Conservation (phyloP, 1,284 basidiomycete genomes). For the Pseudozyma thailandica region DNA sequence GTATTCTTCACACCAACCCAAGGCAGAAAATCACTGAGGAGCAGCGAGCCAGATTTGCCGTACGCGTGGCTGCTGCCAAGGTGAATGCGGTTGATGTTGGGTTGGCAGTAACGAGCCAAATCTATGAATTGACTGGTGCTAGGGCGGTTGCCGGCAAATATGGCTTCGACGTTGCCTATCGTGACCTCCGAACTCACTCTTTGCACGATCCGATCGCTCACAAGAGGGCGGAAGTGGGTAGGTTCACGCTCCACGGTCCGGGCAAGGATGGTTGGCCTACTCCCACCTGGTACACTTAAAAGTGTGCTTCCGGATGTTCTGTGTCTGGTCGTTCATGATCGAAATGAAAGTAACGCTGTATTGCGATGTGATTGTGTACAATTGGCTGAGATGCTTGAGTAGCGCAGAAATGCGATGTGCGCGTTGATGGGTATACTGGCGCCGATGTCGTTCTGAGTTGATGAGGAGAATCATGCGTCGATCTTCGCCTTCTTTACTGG, state of each 20-base stretch:
- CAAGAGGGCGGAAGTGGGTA: slow-evolving; percentile 63
- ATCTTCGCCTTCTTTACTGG: slow-evolving; percentile 3
- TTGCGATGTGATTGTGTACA: not conserved
- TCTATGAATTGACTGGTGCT: slow-evolving; percentile 67
- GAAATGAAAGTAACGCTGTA: not conserved
- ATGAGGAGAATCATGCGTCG: no score
- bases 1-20: slow-evolving; percentile 50
- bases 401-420: not conserved
- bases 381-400: not conserved
- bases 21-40: slow-evolving; percentile 56
- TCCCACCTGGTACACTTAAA: slow-evolving; percentile 59
- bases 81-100: slow-evolving; percentile 63
- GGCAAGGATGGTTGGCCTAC: slow-evolving; percentile 61
- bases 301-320: not conserved
- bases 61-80: slow-evolving; percentile 66
- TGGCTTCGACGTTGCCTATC: slow-evolving; percentile 61
- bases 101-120: slow-evolving; percentile 63
- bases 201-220: slow-evolving; percentile 68
- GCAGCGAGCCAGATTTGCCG: slow-evolving; percentile 65
- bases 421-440: slow-evolving; percentile 15
- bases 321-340: not conserved
- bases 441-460: not conserved
- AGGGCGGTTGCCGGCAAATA: slow-evolving; percentile 63
- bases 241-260: slow-evolving; percentile 57
- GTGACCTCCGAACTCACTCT: slow-evolving; percentile 61